Base-by-base conservation (phyloP, 805 yeast species). In the Kazachstania taianensis region DNA sequence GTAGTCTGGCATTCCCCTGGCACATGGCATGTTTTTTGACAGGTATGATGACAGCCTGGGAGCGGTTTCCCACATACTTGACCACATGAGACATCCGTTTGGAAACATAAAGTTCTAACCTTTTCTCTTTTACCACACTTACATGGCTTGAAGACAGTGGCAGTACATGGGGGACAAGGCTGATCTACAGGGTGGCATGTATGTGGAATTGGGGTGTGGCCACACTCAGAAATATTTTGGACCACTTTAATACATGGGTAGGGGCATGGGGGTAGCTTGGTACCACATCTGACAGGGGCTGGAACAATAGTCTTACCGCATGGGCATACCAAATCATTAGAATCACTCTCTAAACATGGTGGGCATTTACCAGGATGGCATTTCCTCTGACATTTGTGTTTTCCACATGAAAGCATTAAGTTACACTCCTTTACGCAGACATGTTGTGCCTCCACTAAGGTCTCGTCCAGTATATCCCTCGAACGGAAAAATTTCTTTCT, bases 281-380 rank as follows among this genome's bases (percentile, higher is more conserved):
- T 73, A 10, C 94, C 94, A 61, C 95, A 84, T 44, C 94, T 63
- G 7, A 83, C 84, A 0, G 95, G 95, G 0, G 94, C 94, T 15
- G 67, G 69, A 5, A 84, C 66, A 3, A 81, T 69, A 0, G 94
- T 84, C 43, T 69, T 66, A 3, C 94, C 94, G 63, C 95, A 84
- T 33, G 78, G 70, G 51, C 95, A 84, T 3, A 75, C 71, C 45
- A 81, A 61, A 52, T 84, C 94, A 14, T 81, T 84, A 28, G 77
- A 72, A n/a, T 81, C 70, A 5, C 89, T 78, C 49, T 83, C 94
- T 33, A 81, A 54, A 53, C 95, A 84, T 9, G 86, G 81, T 3
- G 75, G 72, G 58, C 94, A 84, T 3, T 80, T 70, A 0, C 95
- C 95, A 10, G 73, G 62, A 55, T 84, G 95, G 48, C 94, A 84